A percentile compares a stretch with the other conserved stretches of the same genome.
phyloP scores from a whole-genome alignment of 2,329 filamentous ascomycete species.

The Phialophora tarda region DNA sequence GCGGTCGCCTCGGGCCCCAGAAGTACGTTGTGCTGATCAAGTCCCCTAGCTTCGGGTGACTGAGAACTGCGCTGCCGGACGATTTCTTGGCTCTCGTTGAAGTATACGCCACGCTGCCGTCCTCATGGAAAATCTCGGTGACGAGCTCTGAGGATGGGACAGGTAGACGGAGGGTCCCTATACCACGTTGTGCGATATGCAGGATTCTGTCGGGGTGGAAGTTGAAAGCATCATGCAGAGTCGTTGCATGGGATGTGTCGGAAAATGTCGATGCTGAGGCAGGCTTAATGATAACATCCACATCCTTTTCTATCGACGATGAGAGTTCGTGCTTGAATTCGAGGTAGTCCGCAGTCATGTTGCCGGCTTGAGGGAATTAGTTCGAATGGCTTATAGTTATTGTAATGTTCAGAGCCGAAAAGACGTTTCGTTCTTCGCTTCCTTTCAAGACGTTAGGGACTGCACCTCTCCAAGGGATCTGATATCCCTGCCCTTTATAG shows the following conservation, averaged over 20 bases:
- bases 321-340: neutral
- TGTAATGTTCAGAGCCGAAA: conserved; percentile 8
- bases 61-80: conserved; percentile 59
- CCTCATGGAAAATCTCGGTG: conserved; percentile 44
- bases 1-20: conserved; percentile 61
- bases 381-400: conserved; percentile 10
- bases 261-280: conserved; percentile 13
- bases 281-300: conserved; percentile 14
- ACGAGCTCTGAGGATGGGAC: conserved; percentile 49
- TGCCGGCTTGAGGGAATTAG: conserved; percentile 3
- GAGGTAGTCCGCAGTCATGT: neutral
- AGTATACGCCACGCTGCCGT: conserved; percentile 55
- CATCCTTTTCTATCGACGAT: neutral
- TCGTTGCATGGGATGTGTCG: conserved; percentile 7
- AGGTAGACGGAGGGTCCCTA: conserved; percentile 42
- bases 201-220: conserved; percentile 30
- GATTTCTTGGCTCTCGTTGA: conserved; percentile 56
- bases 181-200: conserved; percentile 42
- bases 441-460: neutral
- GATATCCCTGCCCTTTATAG: neutral
- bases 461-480: neutral
- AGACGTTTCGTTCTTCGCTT: neutral
- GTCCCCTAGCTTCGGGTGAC: conserved; percentile 45
- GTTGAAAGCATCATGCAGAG: conserved; percentile 8
- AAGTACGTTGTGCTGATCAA: conserved; percentile 63